phyloP scores from a whole-genome alignment of 345 rosid genomes.

The Lepidium sativum region DNA sequence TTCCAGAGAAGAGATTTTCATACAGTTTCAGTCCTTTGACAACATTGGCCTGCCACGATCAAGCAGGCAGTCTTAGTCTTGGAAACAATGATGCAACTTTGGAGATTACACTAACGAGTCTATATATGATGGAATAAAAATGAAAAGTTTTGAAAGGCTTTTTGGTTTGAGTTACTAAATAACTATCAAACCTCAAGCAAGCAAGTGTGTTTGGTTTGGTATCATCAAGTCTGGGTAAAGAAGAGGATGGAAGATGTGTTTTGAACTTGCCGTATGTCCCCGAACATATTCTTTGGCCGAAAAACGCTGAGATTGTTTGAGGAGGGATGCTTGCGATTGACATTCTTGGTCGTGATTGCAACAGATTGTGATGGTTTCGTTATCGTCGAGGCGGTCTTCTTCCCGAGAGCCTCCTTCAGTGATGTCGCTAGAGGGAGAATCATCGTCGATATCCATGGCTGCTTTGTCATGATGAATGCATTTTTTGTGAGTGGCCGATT shows the following conservation, averaged over 20 bases:
- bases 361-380: conserved; percentile 42
- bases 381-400: conserved; percentile 37
- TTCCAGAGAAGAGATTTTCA: conserved; percentile 56
- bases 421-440: conserved; percentile 75
- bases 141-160: background rate
- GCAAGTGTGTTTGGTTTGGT: background rate
- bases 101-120: background rate
- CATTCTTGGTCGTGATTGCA: conserved; percentile 68
- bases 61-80: conserved; percentile 17
- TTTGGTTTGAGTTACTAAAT: background rate
- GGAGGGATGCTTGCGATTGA: conserved; percentile 34
- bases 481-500: conserved; percentile 30
- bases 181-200: conserved; percentile 17
- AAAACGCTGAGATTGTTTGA: conserved; percentile 75
- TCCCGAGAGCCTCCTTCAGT: conserved; percentile 54
- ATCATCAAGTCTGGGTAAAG: background rate
- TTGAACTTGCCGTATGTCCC: conserved; percentile 83
- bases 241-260: conserved; percentile 3
- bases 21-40: conserved; percentile 90
- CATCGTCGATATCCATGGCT: conserved; percentile 34
- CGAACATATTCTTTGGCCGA: conserved; percentile 81
- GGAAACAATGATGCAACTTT: background rate
- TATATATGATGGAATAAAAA: background rate
- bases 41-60: conserved; percentile 73
- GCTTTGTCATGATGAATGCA: background rate